Base-by-base conservation (phyloP, 371 early-diverging fungal genomes). In the Quaeritorhiza haematococci region DNA sequence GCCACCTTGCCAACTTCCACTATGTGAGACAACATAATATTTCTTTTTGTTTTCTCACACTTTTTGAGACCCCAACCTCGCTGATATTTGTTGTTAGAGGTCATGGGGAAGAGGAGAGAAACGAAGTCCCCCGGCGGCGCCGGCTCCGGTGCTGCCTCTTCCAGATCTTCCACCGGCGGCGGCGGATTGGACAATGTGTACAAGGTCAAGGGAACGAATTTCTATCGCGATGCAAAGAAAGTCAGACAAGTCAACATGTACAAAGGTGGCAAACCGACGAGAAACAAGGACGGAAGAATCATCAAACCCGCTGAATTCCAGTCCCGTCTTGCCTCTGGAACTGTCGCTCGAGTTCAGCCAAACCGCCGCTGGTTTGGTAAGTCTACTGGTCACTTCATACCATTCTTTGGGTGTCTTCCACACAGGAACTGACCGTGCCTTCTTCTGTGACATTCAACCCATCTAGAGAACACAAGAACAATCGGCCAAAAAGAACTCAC, bases 351-450 rank as follows among this genome's bases (percentile, higher is more conserved):
- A 59, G 89, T 99, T 21, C 89, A 91, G 54, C 93, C 99, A 54
- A 88, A 94, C 71, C 82, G 98, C 72, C 86, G 90, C 64, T 99
- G 98, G 99, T 99, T 99, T 73, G 93, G 94, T 78, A 79, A 67
- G 79, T 68, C 10, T 26, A 21, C 26, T 33, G 17, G n/a, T 33
- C 2, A n/a, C 17, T 50, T 60, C 24, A 26, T 1, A 24, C 17
- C 46, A 44, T 24, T 3, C 45, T n/a, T n/a, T n/a, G n/a, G n/a
- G n/a, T n/a, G n/a, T n/a, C n/a, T n/a, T n/a, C n/a, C n/a, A n/a
- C n/a, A n/a, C n/a, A n/a, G n/a, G n/a, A n/a, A n/a, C n/a, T n/a
- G n/a, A n/a, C 10, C 38, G n/a, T 38, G 38, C 38, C 38, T 38
- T 38, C 10, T n/a, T 38, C 38, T 38, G 10, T 38, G 10, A 38